These are phyloP conservation scores for Fusarium chuoi DNA, from an alignment of 2,329 filamentous ascomycete genomes.

Conservation along the genomic window DNA sequence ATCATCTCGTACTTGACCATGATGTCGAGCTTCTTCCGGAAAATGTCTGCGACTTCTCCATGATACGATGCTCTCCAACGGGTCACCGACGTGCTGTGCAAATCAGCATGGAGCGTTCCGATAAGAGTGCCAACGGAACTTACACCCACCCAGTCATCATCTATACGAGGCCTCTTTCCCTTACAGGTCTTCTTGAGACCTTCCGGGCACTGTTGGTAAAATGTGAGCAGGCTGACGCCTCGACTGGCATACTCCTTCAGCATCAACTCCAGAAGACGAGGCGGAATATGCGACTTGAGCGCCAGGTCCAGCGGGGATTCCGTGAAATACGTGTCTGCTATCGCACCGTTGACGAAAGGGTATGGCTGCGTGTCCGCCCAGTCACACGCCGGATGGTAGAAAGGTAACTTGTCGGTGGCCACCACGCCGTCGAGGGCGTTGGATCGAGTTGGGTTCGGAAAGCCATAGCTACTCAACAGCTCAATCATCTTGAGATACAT, in stretches of 20 bases:
- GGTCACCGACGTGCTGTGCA: neutral
- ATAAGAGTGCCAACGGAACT: neutral
- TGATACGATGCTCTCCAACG: neutral
- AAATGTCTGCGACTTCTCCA: conserved; percentile 11
- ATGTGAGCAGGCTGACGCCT: neutral
- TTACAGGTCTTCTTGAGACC: neutral
- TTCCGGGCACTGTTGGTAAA: neutral
- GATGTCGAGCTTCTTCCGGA: conserved; percentile 16
- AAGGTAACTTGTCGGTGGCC: neutral
- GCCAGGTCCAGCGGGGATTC: neutral
- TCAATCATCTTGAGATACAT: neutral
- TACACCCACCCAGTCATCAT: neutral
- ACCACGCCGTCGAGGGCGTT: neutral
- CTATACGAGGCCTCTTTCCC: neutral
- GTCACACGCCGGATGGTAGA: neutral
- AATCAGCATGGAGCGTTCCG: neutral
- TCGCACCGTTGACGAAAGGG: neutral
- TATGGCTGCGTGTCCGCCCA: neutral
- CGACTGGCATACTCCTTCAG: neutral
- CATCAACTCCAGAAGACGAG: conserved; percentile 11
- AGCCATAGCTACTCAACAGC: neutral
- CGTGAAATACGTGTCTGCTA: neutral
- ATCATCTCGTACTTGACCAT: conserved; percentile 16
- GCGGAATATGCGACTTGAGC: conserved; percentile 5
- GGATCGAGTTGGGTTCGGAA: neutral